Evolutionary conservation across 148 eudicot genomes (phyloP), one percentile per base, ranked within the genome.

Genomic region (Diospyros lotus): DNA sequence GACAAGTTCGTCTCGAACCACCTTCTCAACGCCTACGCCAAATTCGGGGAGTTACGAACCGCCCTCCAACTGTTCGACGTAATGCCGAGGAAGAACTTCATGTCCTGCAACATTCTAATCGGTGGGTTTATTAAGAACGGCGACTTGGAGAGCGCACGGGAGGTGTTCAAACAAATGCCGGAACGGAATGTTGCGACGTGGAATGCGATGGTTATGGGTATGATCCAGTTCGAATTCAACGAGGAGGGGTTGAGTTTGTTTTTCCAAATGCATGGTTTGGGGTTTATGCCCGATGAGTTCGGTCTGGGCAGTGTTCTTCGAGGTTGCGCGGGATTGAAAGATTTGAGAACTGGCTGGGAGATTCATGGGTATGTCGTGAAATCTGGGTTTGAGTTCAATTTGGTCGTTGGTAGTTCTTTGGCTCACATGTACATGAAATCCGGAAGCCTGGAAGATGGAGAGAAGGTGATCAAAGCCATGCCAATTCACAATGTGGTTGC

Each of bases 341-440:
- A 84, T 76, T 67, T 84, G 80, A 62, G 41, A 0, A 77, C 66
- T 46, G 94, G 98, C 7, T 78, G 81, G 64, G 90, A 91, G 79
- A 82, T 91, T 76, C 98, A 93, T 84, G 83, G 86, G 9, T 89
- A 84, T 68, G 86, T 72, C 2, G 70, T 82, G 59, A 88, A 84
- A 70, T 77, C 84, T 14, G 97, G 97, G 64, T 69, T 85, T 50
- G 89, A 82, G 79, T 13, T 69, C 61, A 79, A 78, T 72, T 77
- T 80, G 71, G 84, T 93, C 46, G 89, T 91, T 67, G 89, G 91
- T 55, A 86, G 88, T 77, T 89, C 98, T 28, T 86, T 90, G 78
- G 87, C 94, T 15, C 91, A 93, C 76, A 91, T 91, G 97, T 93
- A 91, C 76, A 91, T 91, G 90, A 93, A 86, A 84, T 91, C 90